phyloP scores from a whole-genome alignment of 176 grass and related monocot genomes.

The Rhipidocladum racemiflorum region DNA sequence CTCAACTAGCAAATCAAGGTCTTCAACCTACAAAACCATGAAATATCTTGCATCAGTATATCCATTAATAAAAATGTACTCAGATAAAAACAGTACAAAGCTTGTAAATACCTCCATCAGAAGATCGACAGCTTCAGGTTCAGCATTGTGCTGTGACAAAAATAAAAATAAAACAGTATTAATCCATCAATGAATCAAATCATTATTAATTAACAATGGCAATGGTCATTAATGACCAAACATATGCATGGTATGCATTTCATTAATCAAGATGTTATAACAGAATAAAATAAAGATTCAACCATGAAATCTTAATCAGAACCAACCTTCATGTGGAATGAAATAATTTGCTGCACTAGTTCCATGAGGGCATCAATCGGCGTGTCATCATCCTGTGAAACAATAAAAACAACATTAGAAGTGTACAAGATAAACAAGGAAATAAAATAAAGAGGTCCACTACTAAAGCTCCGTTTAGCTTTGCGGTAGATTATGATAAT shows the following conservation, averaged over 20 bases:
- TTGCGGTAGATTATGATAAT: too few relatives aligned
- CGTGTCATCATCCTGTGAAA: slow-evolving; percentile 80
- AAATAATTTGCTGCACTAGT: slow-evolving; percentile 96
- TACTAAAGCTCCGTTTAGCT: background rate
- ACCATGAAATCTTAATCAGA: background rate
- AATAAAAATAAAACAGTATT: background rate
- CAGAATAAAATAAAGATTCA: background rate
- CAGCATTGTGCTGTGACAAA: slow-evolving; percentile 80
- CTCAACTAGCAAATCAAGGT: slow-evolving; percentile 93
- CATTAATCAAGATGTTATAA: background rate
- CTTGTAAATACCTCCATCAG: slow-evolving; percentile 75
- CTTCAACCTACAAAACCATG: slow-evolving; percentile 67
- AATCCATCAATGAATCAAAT: background rate
- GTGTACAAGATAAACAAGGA: background rate
- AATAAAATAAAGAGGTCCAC: background rate
- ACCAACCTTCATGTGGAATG: slow-evolving; percentile 98
- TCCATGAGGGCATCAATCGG: slow-evolving; percentile 88
- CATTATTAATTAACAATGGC: background rate
- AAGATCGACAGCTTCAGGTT: slow-evolving; percentile 98
- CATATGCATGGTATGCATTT: background rate
- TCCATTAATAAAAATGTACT: background rate
- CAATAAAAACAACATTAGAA: background rate
- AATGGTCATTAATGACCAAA: background rate
- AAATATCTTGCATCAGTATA: slow-evolving; percentile 10
- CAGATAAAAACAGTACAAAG: background rate